Base-by-base conservation (phyloP, 2,329 filamentous ascomycete species). In the Xylariales sp. region DNA sequence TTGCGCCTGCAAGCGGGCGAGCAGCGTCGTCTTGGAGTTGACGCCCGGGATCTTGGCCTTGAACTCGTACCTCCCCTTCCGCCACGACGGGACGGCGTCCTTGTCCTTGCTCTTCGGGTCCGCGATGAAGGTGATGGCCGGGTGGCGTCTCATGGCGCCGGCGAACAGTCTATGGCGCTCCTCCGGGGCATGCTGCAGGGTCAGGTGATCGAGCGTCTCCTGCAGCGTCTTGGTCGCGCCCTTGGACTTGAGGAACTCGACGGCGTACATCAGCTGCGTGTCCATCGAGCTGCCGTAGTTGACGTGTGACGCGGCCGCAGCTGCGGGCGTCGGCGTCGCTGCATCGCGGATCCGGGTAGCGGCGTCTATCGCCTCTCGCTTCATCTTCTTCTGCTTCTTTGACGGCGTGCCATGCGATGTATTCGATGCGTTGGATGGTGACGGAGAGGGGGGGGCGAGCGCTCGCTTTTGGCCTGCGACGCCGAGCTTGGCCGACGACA, bases 181-280 rank as follows among this genome's bases (percentile, higher is more conserved):
- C 38, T 85, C 75, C 11, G 79, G 66, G 31, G 76, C 73, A 46
- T 78, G 68, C 38, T 79, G 78, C 27, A 93, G 74, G 40, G 84
- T 88, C 46, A 95, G 73, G 61, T 93, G 93, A 52, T 82, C 78
- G 53, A 93, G 77, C 51, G 96, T 84, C 49, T 91, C 84, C 36
- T 77, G 69, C 45, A 94, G 85, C 25, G 75, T 77, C 59, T 89
- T 78, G 42, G 84, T 68, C 46, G 80, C 68, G 44, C 78, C 78
- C 59, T 83, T 82, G 49, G 79, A 79, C 66, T 84, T 84, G 45
- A 95, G 79, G 60, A 88, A 87, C 48, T 90, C 81, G 59, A 95
- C 82, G 15, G 88, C 88, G 65, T 89, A 95, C 44, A 85, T 79
- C 59, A 96, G 83, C 62, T 95, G 87, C 10, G 89, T 94, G 70